A percentile compares a stretch with the other conserved stretches of the same genome.
Conservation (phyloP, 768 basidiomycete genomes). For the Pisolithus albus region DNA sequence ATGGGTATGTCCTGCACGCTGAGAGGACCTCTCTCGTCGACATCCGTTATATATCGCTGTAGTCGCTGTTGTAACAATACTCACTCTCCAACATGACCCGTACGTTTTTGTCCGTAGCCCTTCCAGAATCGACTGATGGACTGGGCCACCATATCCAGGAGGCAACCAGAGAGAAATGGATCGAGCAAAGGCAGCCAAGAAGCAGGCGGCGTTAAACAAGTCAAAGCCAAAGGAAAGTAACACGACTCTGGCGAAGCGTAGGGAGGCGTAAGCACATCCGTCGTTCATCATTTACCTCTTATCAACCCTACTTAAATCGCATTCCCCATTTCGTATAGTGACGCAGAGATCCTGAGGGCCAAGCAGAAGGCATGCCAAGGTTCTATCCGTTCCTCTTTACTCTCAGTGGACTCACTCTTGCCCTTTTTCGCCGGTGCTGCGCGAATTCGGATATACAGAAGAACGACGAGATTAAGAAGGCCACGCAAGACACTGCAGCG, state of each 20-base stretch:
- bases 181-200: constrained; percentile 70
- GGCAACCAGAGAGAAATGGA: constrained; percentile 79
- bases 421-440: neutral
- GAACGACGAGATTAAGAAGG: constrained; percentile 48
- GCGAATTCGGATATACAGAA: constrained; percentile 33
- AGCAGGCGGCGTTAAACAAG: constrained; percentile 44
- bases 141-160: constrained; percentile 38
- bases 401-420: neutral
- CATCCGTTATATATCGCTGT: too few relatives aligned
- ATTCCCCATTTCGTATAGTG: constrained; percentile 37
- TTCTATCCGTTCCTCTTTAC: constrained; percentile 3
- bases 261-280: constrained; percentile 57
- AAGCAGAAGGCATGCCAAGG: constrained; percentile 64
- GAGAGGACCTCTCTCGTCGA: too few relatives aligned
- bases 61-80: neutral
- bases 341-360: constrained; percentile 66
- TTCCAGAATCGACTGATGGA: neutral
- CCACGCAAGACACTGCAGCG: constrained; percentile 19
- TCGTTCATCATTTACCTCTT: constrained; percentile 9
- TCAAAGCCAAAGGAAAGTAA: constrained; percentile 68
- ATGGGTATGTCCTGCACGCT: too few relatives aligned
- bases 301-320: constrained; percentile 17
- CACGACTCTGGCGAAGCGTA: constrained; percentile 54
- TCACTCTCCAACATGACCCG: constrained; percentile 41
- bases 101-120: constrained; percentile 28